Evolutionary conservation across 148 eudicot genomes (phyloP), one percentile per base, ranked within the genome.

Genomic region (Mesembryanthemum crystallinum): DNA sequence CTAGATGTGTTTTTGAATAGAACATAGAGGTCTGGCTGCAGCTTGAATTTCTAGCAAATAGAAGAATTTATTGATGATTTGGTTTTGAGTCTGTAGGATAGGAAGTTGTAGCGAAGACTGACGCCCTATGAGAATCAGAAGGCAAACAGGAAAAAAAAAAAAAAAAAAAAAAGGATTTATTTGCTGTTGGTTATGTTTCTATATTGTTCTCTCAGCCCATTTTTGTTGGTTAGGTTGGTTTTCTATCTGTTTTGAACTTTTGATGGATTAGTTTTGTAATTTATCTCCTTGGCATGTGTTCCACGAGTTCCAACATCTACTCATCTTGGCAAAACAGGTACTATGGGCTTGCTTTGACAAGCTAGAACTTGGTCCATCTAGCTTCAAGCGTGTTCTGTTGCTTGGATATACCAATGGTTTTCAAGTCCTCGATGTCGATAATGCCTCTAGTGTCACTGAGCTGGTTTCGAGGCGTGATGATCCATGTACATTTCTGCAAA

Each of bases 381-480:
- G 64, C 47, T 70, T 80, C 73, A 90, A 86, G 82, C 90, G 72
- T 58, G 90, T 95, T 76, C 91, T 95, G 65, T 77, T 95, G 66
- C 93, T 95, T 79, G 98, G 98, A 42, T 95, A 95, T 73, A 82
- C 83, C 65, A 92, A 90, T 82, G 98, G 98, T 45, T 95, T 92
- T 76, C 98, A 95, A 88, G 91, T 95, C 43, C 84, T 95, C 71
- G 98, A 95, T 84, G 94, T 95, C 15, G 94, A 90, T 61, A 94
- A 95, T 86, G 97, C 96, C 73, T 89, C 96, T 37, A 85, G 80
- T 73, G 87, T 95, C 71, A 85, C 78, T 77, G 97, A 95, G 83
- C 73, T 95, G 72, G 97, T 95, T 73, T 95, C 98, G 47, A 84
- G 78, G 80, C 98, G 96, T 76, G 98, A 95, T 78, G 92, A 88